A percentile compares a stretch with the other conserved stretches of the same genome.
phyloP scores from a whole-genome alignment of 495 filamentous ascomycete genomes.

The Parathielavia hyrcaniae region DNA sequence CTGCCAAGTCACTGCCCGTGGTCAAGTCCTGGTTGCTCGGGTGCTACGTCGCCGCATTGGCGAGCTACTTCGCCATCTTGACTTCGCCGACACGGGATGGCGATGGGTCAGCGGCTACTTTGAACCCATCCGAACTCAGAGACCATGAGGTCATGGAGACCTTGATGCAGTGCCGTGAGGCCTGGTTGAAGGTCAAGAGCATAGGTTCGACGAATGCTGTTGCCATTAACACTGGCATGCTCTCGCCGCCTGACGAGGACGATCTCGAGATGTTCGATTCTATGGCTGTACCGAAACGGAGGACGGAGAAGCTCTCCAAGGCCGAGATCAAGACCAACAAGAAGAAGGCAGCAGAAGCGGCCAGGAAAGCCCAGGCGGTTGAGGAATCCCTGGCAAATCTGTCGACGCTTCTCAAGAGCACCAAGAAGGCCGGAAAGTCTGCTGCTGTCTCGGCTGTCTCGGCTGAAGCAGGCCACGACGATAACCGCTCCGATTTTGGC shows the following conservation, averaged over 20 bases:
- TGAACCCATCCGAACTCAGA: constrained; percentile 62
- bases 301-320: constrained; percentile 31
- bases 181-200: constrained; percentile 72
- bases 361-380: constrained; percentile 41
- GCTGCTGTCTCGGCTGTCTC: constrained; percentile 27
- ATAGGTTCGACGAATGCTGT: constrained; percentile 34
- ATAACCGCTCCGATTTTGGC: constrained; percentile 62
- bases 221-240: constrained; percentile 21
- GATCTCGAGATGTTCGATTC: constrained; percentile 29
- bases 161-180: constrained; percentile 67
- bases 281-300: constrained; percentile 21
- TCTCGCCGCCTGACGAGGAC: constrained; percentile 36
- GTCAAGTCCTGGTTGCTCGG: constrained; percentile 69
- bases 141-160: constrained; percentile 86
- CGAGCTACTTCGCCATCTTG: constrained; percentile 89
- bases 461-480: constrained; percentile 32
- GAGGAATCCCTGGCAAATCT: constrained; percentile 47
- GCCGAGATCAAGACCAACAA: constrained; percentile 27
- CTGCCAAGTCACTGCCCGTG: constrained; percentile 50
- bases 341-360: constrained; percentile 31
- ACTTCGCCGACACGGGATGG: constrained; percentile 61
- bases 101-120: constrained; percentile 47
- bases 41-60: constrained; percentile 75
- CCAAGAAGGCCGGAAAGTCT: constrained; percentile 37
- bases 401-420: constrained; percentile 37